Evolutionary conservation across 345 rosid species (phyloP), one percentile per base, ranked within the genome.

Genomic region (Hibiscus trionum): DNA sequence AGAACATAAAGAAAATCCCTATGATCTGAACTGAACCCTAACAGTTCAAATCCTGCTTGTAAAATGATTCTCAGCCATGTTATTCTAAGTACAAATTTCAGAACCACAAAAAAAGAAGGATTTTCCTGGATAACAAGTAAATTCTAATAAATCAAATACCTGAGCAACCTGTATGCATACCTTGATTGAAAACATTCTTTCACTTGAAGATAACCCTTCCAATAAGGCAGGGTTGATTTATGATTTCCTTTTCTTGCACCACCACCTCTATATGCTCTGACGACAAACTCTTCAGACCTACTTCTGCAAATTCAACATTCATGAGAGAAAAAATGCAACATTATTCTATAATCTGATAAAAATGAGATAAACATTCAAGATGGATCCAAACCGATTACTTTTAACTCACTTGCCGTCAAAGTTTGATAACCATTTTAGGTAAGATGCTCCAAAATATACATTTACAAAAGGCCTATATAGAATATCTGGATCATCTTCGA

Each of bases 401-500:
- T 57, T 57, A 50, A 69, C 88, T 84, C 79, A 95, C 99, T 74
- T 81, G 49, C 82, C 77, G 72, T 88, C 88, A 61, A 85, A 90
- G 72, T 86, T 84, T 61, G 92, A 87, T 76, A 95, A 73, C 93
- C 93, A 90, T 81, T 81, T 81, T 63, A 95, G 87, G 84, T 88
- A 91, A 73, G 99, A 93, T 75, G 94, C 91, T 66, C 93, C 99
- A 79, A 88, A 87, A 76, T 95, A 95, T 17, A 92, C 87, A 68
- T 85, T 89, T 53, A 84, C 85, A 59, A 95, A 89, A 66, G 98
- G 99, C 80, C 84, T 85, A 80, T 81, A 91, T 24, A 95, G 83
- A 79, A 87, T 78, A 49, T 95, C 94, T 68, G 91, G 85, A 65
- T 87, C 78, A 61, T 76, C 86, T 73, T 82, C 79, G 19, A 88